phyloP scores from a whole-genome alignment of 306 rosid species.

The Quercus glauca region DNA sequence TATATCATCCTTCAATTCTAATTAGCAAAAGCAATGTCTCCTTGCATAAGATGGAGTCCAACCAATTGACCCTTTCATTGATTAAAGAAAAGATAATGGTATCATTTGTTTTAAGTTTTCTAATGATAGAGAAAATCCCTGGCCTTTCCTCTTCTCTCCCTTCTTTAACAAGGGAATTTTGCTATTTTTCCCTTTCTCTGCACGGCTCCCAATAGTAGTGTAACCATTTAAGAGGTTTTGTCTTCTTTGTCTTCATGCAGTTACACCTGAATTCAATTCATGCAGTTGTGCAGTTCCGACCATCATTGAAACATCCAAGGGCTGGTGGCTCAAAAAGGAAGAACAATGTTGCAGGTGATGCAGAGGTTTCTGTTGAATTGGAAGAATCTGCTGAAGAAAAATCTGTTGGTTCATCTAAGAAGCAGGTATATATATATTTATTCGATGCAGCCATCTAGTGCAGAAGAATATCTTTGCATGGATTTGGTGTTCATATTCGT shows the following conservation, averaged over 20 bases:
- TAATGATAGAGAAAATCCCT: not conserved
- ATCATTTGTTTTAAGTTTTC: not conserved
- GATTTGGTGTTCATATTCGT: not conserved
- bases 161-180: not conserved
- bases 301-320: slow-evolving; percentile 59
- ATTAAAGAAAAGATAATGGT: not conserved
- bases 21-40: too few relatives aligned
- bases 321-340: slow-evolving; percentile 59
- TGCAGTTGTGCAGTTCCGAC: slow-evolving; percentile 79
- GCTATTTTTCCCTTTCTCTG: not conserved
- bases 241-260: slow-evolving; percentile 54
- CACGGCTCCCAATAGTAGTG: not conserved
- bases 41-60: too few relatives aligned
- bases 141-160: not conserved
- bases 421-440: slow-evolving; percentile 47
- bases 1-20: too few relatives aligned
- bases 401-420: slow-evolving; percentile 49
- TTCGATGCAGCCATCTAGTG: slow-evolving; percentile 11
- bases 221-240: slow-evolving; percentile 1
- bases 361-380: slow-evolving; percentile 43
- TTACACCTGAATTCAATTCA: slow-evolving; percentile 82
- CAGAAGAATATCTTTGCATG: not conserved
- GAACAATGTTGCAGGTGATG: slow-evolving; percentile 23
- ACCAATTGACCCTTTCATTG: not conserved
- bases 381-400: slow-evolving; percentile 52